Base-by-base conservation (phyloP, 441 rosid species). In the Syzygium syzygioides region DNA sequence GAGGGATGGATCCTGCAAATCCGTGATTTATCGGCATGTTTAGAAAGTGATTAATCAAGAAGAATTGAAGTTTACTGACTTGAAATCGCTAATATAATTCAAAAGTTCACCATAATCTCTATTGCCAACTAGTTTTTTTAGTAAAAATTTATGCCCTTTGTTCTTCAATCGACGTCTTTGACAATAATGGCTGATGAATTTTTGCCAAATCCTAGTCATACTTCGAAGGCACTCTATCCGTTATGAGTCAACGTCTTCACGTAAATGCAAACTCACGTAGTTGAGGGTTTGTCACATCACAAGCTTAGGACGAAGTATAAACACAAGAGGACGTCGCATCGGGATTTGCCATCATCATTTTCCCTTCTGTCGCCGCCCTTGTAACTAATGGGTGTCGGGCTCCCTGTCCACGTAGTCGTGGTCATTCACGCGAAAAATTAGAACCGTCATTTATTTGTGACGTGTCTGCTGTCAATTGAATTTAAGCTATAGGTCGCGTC, bases 111-210 rank as follows among this genome's bases (percentile, higher is more conserved):
- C 52, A 6, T 20, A 10, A 34, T 37, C 79, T 68, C 1, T 34
- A 19, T 34, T 34, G 25, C 45, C 14, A 32, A 18, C 76, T 66
- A 55, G 8, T 66, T 32, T 66, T 3, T 17, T 17, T 66, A 17
- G 18, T 10, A n/a, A 17, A 30, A 0, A 19, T 4, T 62, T n/a
- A 60, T 0, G 20, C 0, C 37, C 19, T 62, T 30, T 62, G 1
- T n/a, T n/a, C 19, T 62, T 62, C 71, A 30, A 62, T 15, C 20
- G 15, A 15, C 37, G 5, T n/a, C 71, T 9, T 62, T 62, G 19
- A 14, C 15, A 7, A 62, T 6, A 7, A n/a, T 62, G 37, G 2
- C 17, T 28, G 30, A n/a, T 62, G 71, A 62, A 14, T 13, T 62
- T 62, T 55, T 6, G 6, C 20, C 56, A 18, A 19, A 55, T 55